phyloP scores from a whole-genome alignment of 1,139 yeast species.

The Yamadazyma blattariae region DNA sequence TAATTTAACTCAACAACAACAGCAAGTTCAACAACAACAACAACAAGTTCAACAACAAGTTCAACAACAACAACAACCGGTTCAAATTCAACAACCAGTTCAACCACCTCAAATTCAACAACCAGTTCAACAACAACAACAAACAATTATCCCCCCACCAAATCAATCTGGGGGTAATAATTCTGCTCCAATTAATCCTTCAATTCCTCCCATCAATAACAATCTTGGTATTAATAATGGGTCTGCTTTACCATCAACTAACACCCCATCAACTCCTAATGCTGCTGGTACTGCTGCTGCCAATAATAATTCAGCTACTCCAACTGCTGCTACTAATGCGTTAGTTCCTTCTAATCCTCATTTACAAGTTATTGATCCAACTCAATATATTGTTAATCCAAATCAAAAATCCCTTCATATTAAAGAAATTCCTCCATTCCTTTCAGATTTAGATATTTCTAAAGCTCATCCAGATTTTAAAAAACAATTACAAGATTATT shows the following conservation, averaged over 20 bases:
- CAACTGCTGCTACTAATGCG: constrained; percentile 1
- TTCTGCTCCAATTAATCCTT: neutral
- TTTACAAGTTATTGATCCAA: constrained; percentile 26
- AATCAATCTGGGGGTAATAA: constrained; percentile 12
- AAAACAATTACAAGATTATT: constrained; percentile 84
- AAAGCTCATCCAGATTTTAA: constrained; percentile 76
- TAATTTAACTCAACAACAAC: constrained; percentile 21
- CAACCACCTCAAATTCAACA: constrained; percentile 11
- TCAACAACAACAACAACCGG: constrained; percentile 13
- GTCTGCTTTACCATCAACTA: too few species aligned
- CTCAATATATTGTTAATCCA: constrained; percentile 44
- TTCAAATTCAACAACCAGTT: constrained; percentile 16
- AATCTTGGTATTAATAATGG: neutral
- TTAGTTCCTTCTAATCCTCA: constrained; percentile 6
- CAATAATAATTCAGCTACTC: constrained; percentile 1
- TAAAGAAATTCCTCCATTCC: constrained; percentile 77
- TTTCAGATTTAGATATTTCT: constrained; percentile 78
- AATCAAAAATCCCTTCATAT: constrained; percentile 52
- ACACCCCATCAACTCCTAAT: neutral
- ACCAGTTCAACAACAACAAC: neutral
- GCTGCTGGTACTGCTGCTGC: constrained; percentile 6
- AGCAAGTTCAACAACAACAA: constrained; percentile 19
- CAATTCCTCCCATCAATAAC: neutral
- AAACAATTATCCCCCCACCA: constrained; percentile 15
- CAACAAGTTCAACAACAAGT: constrained; percentile 15